Evolutionary conservation across 2,329 filamentous ascomycete genomes (phyloP), one percentile per base, ranked within the genome.

Genomic region (Hypoxylon sp.): DNA sequence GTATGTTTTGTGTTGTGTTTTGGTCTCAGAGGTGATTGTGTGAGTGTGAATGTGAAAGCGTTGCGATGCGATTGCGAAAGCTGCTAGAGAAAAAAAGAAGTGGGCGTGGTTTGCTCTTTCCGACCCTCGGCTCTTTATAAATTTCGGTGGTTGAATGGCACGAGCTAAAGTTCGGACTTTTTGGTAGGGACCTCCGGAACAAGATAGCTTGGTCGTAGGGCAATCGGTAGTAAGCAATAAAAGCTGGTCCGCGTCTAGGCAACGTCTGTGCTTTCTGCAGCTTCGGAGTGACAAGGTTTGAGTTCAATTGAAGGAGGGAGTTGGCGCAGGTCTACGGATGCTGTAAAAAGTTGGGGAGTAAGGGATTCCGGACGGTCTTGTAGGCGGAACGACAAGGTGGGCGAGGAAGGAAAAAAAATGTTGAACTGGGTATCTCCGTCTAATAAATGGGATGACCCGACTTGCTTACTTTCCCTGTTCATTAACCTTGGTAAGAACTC

Each of bases 111-210:
- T 45, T 33, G 29, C 13, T 37, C 26, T 43, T 41, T 20, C 26
- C 37, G n/a, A n/a, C n/a, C 23, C 47, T 52, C 56, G 52, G 60
- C 48, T 29, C 29, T 49, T 56, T 62, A 57, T 54, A 46, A 56
- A 52, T 55, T 49, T 54, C 10, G 48, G 21, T n/a, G 26, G 42
- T 29, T 26, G n/a, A 15, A 27, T 17, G 18, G 55, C 35, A 33
- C 33, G n/a, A 24, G 31, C 41, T 43, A 21, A n/a, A 55, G 27
- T 50, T 55, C 57, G 53, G 60, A 58, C 51, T 60, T 60, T n/a
- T 63, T 15, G 29, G 57, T 57, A 57, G 60, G 56, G 60, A 35
- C 31, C 31, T 35, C 31, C 31, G 60, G 42, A 48, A 50, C 17
- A 46, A 9, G 35, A 50, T 37, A 37, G 20, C n/a, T 23, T 7